Evolutionary conservation across 106 monocot genomes (phyloP).

Genomic region (Allium fistulosum): DNA sequence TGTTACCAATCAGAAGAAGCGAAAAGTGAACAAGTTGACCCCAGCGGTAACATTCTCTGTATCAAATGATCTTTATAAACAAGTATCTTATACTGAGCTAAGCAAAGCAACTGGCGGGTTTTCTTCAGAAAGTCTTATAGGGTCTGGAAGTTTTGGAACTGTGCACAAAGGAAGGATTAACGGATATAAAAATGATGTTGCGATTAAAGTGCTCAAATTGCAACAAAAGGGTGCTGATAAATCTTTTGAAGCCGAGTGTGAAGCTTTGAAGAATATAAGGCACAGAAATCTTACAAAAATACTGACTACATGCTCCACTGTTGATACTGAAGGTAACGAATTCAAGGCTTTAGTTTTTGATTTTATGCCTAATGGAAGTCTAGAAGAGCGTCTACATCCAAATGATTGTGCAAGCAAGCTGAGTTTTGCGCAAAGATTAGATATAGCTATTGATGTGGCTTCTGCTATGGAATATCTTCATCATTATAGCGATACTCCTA

Average conservation of each 20-base stretch:
- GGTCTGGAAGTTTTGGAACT: slow-evolving; percentile 8
- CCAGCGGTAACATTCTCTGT: neutral
- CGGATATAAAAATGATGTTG: slow-evolving; percentile 4
- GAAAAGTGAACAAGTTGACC: neutral
- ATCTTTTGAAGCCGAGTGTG: slow-evolving; percentile 6
- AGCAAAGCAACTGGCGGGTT: slow-evolving; percentile 25
- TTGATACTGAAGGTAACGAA: slow-evolving; percentile 24
- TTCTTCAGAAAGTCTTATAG: slow-evolving; percentile 21
- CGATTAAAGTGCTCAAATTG: slow-evolving; percentile 11
- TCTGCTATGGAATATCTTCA: too few species aligned
- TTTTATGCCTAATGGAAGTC: slow-evolving; percentile 45
- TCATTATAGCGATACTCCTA: too few species aligned
- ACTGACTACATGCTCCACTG: slow-evolving; percentile 26
- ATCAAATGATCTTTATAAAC: neutral
- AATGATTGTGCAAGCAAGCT: too few species aligned
- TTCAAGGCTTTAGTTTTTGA: slow-evolving; percentile 39
- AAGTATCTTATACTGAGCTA: slow-evolving; percentile 9
- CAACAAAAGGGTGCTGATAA: slow-evolving; percentile 1
- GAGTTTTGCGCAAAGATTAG: too few species aligned
- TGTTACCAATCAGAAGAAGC: neutral
- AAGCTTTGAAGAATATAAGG: slow-evolving; percentile 2
- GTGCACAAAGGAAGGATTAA: slow-evolving; percentile 1
- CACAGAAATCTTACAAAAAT: slow-evolving; percentile 26
- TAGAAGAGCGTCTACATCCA: slow-evolving; percentile 10
- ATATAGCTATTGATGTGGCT: too few species aligned